phyloP scores from a whole-genome alignment of 345 rosid genomes.

The Leavenworthia alabamica region DNA sequence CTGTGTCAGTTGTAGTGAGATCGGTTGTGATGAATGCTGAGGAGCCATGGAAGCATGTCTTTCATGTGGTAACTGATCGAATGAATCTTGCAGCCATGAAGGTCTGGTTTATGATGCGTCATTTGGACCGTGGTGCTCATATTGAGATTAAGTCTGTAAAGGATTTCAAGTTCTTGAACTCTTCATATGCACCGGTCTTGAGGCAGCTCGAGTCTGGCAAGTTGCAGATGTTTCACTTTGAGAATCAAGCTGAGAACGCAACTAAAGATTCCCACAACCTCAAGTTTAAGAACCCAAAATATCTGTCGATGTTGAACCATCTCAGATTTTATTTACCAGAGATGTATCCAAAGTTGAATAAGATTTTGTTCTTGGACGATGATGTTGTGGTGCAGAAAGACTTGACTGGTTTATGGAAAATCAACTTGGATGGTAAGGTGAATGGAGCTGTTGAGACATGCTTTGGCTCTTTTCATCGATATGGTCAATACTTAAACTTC shows the following conservation, averaged over 20 bases:
- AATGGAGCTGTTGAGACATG: constrained; percentile 95
- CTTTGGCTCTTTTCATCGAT: constrained; percentile 86
- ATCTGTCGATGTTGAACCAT: constrained; percentile 64
- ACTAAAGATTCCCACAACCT: constrained; percentile 33
- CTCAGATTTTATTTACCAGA: constrained; percentile 88
- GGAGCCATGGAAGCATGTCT: constrained; percentile 78
- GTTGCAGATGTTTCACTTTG: constrained; percentile 45
- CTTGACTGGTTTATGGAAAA: constrained; percentile 71
- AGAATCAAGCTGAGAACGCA: constrained; percentile 40
- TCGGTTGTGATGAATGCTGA: constrained; percentile 75
- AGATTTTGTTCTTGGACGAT: constrained; percentile 78
- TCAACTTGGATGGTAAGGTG: constrained; percentile 83
- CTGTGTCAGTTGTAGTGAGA: constrained; percentile 85
- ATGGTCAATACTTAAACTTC: constrained; percentile 65
- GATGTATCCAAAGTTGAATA: constrained; percentile 74
- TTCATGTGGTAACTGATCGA: constrained; percentile 75
- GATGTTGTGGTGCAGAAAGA: constrained; percentile 97
- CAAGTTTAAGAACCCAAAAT: constrained; percentile 58
- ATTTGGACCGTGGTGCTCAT: constrained; percentile 63
- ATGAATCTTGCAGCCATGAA: constrained; percentile 90
- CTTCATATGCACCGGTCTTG: constrained; percentile 66
- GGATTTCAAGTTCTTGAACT: constrained; percentile 59
- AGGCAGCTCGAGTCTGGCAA: constrained; percentile 65
- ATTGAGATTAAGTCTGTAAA: constrained; percentile 75
- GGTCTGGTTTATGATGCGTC: constrained; percentile 95